Percentiles rank a stretch among this genome's conserved stretches.
Evolutionary conservation across 306 rosid genomes (phyloP).

Genomic region (Lablab purpureus): DNA sequence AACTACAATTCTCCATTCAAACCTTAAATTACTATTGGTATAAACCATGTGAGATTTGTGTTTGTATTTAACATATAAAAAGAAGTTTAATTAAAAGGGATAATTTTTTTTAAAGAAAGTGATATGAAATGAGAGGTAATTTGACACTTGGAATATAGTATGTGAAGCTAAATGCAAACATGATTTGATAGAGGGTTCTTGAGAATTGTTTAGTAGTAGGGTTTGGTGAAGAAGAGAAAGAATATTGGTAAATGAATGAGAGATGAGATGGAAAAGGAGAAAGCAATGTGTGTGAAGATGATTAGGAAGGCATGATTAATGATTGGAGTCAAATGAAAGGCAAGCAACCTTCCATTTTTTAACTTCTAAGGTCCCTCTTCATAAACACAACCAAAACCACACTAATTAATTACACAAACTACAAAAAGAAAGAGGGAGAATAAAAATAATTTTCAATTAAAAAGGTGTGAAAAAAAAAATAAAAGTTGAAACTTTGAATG

Average conservation of each 20-base stretch:
- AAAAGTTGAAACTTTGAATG: constrained; percentile 42
- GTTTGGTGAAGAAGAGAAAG: constrained; percentile 44
- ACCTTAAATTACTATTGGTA: no score
- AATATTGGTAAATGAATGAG: not conserved
- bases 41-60: no score
- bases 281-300: constrained; percentile 34
- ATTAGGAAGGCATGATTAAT: constrained; percentile 58
- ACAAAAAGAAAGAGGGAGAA: not conserved
- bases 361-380: constrained; percentile 52
- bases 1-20: no score
- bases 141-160: no score
- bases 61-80: no score
- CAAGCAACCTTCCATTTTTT: constrained; percentile 67
- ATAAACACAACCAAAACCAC: constrained; percentile 3
- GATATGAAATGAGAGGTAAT: no score
- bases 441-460: not conserved
- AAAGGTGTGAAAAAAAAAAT: constrained; percentile 31
- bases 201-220: constrained; percentile 3
- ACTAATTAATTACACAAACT: not conserved
- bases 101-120: no score
- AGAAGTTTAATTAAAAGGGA: no score
- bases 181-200: not conserved
- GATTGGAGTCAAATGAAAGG: constrained; percentile 77
- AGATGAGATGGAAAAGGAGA: constrained; percentile 29
- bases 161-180: constrained; percentile 17